Base-by-base conservation (phyloP, 2,329 filamentous ascomycete species). In the Sphaerostilbella broomeana region DNA sequence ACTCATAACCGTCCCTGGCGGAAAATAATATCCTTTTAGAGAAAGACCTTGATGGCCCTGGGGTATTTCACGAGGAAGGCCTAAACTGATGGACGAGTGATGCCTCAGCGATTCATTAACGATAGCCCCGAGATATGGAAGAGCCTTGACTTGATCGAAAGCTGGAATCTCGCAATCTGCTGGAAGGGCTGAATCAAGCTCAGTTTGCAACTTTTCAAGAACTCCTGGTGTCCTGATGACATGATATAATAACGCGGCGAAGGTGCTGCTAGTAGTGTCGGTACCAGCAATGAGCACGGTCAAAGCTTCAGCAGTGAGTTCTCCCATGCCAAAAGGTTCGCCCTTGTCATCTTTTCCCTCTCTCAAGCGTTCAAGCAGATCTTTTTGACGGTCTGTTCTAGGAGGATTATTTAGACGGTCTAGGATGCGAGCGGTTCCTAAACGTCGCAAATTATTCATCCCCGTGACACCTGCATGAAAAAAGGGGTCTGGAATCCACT, bases 21-120 rank as follows among this genome's bases (percentile, higher is more conserved):
- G 77, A 67, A 89, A 94, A 55, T 77, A 75, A 51, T 79, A 75
- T 4, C 78, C 82, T n/a, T 64, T 61, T 41, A 94, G 70, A 0
- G 73, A 71, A 19, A 89, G 59, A 7, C 84, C 85, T 1, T 72
- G 60, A 0, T 75, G 77, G 12, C 72, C 71, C 0, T 65, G 54
- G 0, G 87, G 85, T 2, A 94, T 73, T 47, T 81, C 65, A 2
- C 88, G 81, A 0, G 88, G 87, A 0, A 95, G 80, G 3, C 88
- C 88, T 47, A 94, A 84, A 9, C 84, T 83, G 1, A 85, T 90
- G 5, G 88, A 94, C 41, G 77, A 84, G 69, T 95, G 88, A 61
- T 86, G 81, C 35, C 88, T 85, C 57, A 95, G 79, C 0, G 86
- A 84, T 64, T 95, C 88, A 59, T 82, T 80, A 63, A 94, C 82